Evolutionary conservation across 345 rosid genomes (phyloP).

Genomic region (Citrus medica): DNA sequence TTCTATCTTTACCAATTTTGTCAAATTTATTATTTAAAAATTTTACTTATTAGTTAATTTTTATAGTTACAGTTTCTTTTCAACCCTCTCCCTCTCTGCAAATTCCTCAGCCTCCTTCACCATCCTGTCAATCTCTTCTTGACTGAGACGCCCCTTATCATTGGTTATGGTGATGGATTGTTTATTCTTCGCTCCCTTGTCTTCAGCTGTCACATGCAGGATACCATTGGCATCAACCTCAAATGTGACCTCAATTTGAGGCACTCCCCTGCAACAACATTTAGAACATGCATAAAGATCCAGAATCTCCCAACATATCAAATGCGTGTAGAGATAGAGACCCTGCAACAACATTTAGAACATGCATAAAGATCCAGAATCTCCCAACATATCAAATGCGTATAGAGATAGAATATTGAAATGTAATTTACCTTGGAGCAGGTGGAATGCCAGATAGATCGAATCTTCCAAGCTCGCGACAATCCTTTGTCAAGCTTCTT

Average conservation of each 20-base stretch:
- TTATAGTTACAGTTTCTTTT: too few species aligned
- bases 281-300: not conserved
- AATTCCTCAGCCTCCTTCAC: conserved; percentile 53
- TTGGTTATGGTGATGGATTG: conserved; percentile 44
- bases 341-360: too few species aligned
- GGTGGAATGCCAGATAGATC: conserved; percentile 45
- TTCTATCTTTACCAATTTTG: too few species aligned
- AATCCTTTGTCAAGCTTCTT: conserved; percentile 29
- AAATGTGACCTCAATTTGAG: conserved; percentile 47
- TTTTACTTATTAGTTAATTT: too few species aligned
- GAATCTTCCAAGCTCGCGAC: too few species aligned
- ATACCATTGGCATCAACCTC: conserved; percentile 50
- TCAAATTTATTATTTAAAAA: too few species aligned
- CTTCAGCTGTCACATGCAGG: conserved; percentile 50
- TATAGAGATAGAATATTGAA: not conserved
- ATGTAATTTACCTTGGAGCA: conserved; percentile 42
- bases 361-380: not conserved
- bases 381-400: not conserved
- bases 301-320: not conserved
- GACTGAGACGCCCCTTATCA: too few species aligned
- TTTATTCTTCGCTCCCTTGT: conserved; percentile 46
- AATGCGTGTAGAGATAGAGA: not conserved
- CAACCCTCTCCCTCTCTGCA: conserved; percentile 37
- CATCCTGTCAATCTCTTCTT: conserved; percentile 8
- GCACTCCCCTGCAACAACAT: conserved; percentile 37